These are phyloP conservation scores for Stereum hirsutum DNA, from an alignment of 1,284 basidiomycete genomes.

Conservation along the genomic window DNA sequence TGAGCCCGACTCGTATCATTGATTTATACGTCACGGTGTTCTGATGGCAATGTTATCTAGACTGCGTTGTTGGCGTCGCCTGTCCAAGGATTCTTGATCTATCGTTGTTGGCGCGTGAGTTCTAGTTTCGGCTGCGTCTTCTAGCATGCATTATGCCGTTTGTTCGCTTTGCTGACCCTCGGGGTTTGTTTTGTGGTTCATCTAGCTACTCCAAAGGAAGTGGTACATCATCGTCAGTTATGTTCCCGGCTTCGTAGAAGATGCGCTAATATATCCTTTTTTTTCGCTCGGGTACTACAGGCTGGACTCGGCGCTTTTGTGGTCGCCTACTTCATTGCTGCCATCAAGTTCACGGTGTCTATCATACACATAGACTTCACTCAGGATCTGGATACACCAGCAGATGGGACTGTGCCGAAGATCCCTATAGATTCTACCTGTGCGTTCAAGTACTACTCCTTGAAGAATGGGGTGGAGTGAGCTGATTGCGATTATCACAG, in stretches of 20 bases:
- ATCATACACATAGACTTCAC: not conserved
- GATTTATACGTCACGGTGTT: too few relatives aligned
- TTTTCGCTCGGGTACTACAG: not conserved
- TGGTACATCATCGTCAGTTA: constrained; percentile 15
- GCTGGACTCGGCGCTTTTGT: not conserved
- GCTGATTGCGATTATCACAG: too few relatives aligned
- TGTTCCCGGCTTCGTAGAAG: not conserved
- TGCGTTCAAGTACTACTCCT: not conserved
- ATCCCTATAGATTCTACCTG: not conserved
- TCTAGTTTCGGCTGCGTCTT: not conserved
- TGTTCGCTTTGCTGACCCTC: too few relatives aligned
- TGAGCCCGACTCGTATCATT: not conserved
- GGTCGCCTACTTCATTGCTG: not conserved
- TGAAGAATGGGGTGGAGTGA: not conserved
- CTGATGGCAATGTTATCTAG: too few relatives aligned
- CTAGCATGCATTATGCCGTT: not conserved
- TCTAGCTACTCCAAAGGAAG: constrained; percentile 15
- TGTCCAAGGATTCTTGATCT: constrained; percentile 22
- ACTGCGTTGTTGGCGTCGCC: constrained; percentile 20
- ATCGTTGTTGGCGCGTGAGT: constrained; percentile 22
- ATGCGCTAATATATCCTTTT: too few relatives aligned
- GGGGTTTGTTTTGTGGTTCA: too few relatives aligned
- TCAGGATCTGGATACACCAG: not conserved
- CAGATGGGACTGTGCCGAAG: not conserved
- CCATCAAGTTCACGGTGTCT: not conserved